A percentile compares a stretch with the other conserved stretches of the same genome.
phyloP scores from a whole-genome alignment of 805 yeast species.

The Zygosaccharomyces lentus region DNA sequence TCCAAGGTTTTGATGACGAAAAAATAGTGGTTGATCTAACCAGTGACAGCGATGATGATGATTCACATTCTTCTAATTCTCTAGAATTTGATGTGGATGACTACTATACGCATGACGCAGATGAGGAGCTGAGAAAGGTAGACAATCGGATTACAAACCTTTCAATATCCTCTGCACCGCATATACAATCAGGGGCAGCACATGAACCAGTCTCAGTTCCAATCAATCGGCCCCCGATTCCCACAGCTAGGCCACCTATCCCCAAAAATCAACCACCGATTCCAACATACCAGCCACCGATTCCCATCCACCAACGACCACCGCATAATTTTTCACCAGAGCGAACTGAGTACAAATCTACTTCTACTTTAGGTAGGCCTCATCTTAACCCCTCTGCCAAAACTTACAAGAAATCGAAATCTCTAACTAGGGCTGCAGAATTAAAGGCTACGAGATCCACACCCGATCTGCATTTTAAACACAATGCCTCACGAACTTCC shows the following conservation, averaged over 20 bases:
- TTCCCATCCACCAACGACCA: slow-evolving; percentile 2
- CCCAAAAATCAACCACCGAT: slow-evolving; percentile 5
- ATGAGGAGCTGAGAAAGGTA: slow-evolving; percentile 16
- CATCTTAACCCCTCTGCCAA: background rate
- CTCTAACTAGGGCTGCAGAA: background rate
- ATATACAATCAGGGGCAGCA: slow-evolving; percentile 1
- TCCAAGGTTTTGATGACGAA: slow-evolving; percentile 18
- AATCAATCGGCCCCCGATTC: slow-evolving; percentile 8
- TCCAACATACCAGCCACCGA: slow-evolving; percentile 3
- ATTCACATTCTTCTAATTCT: slow-evolving; percentile 7
- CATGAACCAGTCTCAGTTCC: background rate
- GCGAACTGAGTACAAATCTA: background rate
- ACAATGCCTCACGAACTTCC: slow-evolving; percentile 1
- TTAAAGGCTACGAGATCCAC: slow-evolving; percentile 20
- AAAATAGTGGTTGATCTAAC: slow-evolving; percentile 17
- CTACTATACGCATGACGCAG: slow-evolving; percentile 20
- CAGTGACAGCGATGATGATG: slow-evolving; percentile 13
- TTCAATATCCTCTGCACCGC: slow-evolving; percentile 11
- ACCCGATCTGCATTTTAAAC: slow-evolving; percentile 14
- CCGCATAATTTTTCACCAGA: background rate
- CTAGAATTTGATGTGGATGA: slow-evolving; percentile 23
- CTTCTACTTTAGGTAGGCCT: background rate
- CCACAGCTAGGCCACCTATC: slow-evolving; percentile 1
- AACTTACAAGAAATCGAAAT: background rate
- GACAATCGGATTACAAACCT: slow-evolving; percentile 11